Percentiles rank a stretch among this genome's conserved stretches.
Evolutionary conservation across 2,329 filamentous ascomycete species (phyloP).

Genomic region (Incumbomyces delicatus): DNA sequence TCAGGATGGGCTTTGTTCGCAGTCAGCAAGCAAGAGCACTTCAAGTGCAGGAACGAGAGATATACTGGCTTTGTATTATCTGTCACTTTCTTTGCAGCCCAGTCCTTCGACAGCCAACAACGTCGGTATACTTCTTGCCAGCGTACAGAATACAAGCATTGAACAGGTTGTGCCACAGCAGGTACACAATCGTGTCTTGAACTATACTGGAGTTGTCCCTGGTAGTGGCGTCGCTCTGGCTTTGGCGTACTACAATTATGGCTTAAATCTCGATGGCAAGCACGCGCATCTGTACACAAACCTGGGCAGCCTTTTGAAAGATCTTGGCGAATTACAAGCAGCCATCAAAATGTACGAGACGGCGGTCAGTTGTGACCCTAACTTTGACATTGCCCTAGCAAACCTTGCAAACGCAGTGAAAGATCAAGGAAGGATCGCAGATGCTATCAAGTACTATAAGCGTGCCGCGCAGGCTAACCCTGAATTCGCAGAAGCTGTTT

Average conservation of each 20-base stretch:
- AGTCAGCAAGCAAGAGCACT: conserved; percentile 53
- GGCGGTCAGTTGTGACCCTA: conserved; percentile 83
- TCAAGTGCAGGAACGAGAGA: conserved; percentile 69
- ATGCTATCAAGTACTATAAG: conserved; percentile 86
- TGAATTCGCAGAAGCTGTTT: conserved; percentile 93
- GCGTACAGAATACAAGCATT: conserved; percentile 63
- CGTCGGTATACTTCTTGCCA: conserved; percentile 90
- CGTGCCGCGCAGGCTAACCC: conserved; percentile 86
- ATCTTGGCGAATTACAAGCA: conserved; percentile 82
- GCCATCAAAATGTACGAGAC: conserved; percentile 97
- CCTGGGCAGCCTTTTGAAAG: conserved; percentile 85
- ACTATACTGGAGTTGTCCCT: conserved; percentile 61
- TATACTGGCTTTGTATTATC: conserved; percentile 87
- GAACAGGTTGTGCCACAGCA: conserved; percentile 1
- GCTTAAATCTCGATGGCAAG: conserved; percentile 70
- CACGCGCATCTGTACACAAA: conserved; percentile 98
- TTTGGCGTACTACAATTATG: conserved; percentile 91
- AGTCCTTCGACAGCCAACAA: conserved; percentile 98
- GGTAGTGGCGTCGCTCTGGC: conserved; percentile 84
- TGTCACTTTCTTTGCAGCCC: conserved; percentile 86
- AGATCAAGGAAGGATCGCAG: conserved; percentile 82
- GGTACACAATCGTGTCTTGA: conserved; percentile 10
- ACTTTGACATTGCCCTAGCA: conserved; percentile 91
- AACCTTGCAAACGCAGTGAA: conserved; percentile 97
- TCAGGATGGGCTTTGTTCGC: conserved; percentile 68